Evolutionary conservation across 148 eudicot species (phyloP), one percentile per base, ranked within the genome.

Genomic region (Rhododendron henanense): DNA sequence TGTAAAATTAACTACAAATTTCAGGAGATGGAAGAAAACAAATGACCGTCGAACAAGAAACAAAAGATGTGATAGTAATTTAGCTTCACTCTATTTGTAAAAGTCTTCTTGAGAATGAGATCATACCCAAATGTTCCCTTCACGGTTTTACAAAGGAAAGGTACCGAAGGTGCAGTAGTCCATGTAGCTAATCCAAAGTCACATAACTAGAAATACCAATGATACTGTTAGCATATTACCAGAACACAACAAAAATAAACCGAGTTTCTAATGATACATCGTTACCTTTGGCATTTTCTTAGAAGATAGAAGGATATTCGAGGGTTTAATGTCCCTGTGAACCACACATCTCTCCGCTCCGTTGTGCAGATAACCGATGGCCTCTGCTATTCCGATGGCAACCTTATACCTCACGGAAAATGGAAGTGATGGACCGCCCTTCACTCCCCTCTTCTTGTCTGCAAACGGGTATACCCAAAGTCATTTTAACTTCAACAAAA

Each of bases 91-190:
- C 5, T 25, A 23, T 37, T 61, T n/a, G 39, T 18, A 65, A 45
- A 65, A 35, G 47, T 44, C 78, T 18, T 63, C 13, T 85, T 28
- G 41, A 63, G 57, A 75, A 45, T 78, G 77, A 87, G 77, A 74
- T 78, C 93, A 86, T 94, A 97, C 99, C 99, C 99, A 74, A 97
- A 97, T 89, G 99, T 97, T 85, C 99, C 98, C 89, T 97, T 97
- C 79, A 97, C 99, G 48, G 99, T 97, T 88, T 95, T 95, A 92
- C 99, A 97, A 87, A 97, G 96, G 89, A 97, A 97, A 53, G 98
- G 99, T 35, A 95, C 88, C 11, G 99, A 97, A 86, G 98, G 99
- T 39, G 99, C 95, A 50, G 93, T 88, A 73, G 98, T 97, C 99
- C 99, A 97, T 25, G 98, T 91, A 83, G 99, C 98, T 87, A 97